Percentiles rank a stretch among this genome's conserved stretches.
Evolutionary conservation across 495 filamentous ascomycete genomes (phyloP).

Genomic region (Daldinia childiae): DNA sequence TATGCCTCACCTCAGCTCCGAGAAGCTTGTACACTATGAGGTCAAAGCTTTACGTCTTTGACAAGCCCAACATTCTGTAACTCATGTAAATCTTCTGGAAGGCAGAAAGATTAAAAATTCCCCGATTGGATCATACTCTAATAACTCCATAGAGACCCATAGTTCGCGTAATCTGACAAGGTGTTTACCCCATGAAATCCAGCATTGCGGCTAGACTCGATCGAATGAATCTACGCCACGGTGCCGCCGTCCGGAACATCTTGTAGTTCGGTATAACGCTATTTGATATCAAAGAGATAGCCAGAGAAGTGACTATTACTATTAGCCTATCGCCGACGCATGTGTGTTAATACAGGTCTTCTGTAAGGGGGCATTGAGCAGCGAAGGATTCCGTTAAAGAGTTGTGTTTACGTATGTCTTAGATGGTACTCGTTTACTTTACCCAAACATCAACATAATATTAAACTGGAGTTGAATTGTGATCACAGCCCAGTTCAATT

Average conservation of each 20-base stretch:
- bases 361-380: not conserved
- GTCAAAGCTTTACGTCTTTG: not conserved
- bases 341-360: not conserved
- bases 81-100: not conserved
- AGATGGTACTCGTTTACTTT: too few relatives aligned
- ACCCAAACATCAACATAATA: not conserved
- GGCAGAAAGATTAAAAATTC: conserved; percentile 4
- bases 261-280: not conserved
- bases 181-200: conserved; percentile 16
- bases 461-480: conserved; percentile 1
- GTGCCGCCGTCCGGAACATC: not conserved
- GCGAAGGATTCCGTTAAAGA: too few relatives aligned
- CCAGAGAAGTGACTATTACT: not conserved
- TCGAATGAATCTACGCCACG: conserved; percentile 18
- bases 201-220: conserved; percentile 5
- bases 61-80: conserved; percentile 5
- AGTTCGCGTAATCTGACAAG: not conserved
- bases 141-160: conserved; percentile 4
- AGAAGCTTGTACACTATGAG: not conserved
- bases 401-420: too few relatives aligned
- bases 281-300: not conserved
- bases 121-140: conserved; percentile 22
- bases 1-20: conserved; percentile 30
- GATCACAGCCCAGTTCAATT: not conserved
- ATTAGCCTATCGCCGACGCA: not conserved